Evolutionary conservation across 2,329 filamentous ascomycete species (phyloP), one percentile per base, ranked within the genome.

Genomic region (Cytospora piceae): DNA sequence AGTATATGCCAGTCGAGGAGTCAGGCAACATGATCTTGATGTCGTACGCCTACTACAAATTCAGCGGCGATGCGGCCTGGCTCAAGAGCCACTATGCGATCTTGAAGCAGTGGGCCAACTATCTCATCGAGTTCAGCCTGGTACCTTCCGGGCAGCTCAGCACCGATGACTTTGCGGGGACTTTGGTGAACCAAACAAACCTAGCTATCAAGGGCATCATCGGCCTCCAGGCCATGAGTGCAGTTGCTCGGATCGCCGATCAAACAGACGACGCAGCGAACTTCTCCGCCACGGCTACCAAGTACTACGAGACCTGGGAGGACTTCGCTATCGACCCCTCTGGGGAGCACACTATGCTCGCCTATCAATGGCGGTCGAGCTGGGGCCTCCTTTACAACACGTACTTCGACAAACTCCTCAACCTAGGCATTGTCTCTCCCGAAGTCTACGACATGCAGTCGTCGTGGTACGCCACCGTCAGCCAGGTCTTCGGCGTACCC

Each of bases 361-460:
- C 90, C 2, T 93, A 93, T 75, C 83, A 90, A 72, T 92, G 89
- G 89, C 88, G 89, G 69, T 89, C 90, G 20, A 91, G 88, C 64
- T 93, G 90, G 90, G 92, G 90, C 4, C 91, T 89, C 0, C 81
- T 92, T 31, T 93, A 93, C 77, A 91, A 90, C 69, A 81, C 92
- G 24, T 93, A 88, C 76, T 88, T 89, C 39, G 90, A 93, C 73
- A 70, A 74, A 68, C 72, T 78, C 49, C 71, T 78, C 3, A 76
- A 75, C 61, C 73, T 78, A 64, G 75, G 75, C 2, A 63, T 76
- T 14, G 69, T 75, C 2, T 58, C 62, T 20, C 63, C 70, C 17
- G 32, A 65, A 9, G 55, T 76, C 1, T 76, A 76, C 68, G 69
- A 64, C 8, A 75, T 75, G 72, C 75, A 76, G 65, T 75, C 72